Evolutionary conservation across 2,329 filamentous ascomycete genomes (phyloP).

Genomic region (Arthroderma uncinatum): DNA sequence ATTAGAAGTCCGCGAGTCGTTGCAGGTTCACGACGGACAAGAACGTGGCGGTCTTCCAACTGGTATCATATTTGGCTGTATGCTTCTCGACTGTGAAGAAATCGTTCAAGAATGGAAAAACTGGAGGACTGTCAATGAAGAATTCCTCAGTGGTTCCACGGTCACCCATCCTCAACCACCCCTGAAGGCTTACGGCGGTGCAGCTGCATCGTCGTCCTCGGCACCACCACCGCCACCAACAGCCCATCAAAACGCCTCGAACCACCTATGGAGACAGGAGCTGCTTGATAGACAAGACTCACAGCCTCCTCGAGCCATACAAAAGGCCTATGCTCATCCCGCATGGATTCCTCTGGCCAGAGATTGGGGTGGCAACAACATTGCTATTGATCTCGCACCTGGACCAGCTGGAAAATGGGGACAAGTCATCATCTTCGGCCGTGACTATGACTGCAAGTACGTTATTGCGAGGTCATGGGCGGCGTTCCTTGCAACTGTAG

Average conservation of each 20-base stretch:
- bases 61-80: conserved; percentile 82
- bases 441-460: conserved; percentile 98
- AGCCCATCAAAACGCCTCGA: conserved; percentile 38
- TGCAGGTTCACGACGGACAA: conserved; percentile 90
- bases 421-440: conserved; percentile 90
- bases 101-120: conserved; percentile 97
- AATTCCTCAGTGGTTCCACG: conserved; percentile 58
- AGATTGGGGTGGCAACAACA: conserved; percentile 97
- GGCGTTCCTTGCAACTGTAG: conserved; percentile 70
- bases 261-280: conserved; percentile 70
- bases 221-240: conserved; percentile 37
- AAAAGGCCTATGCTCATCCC: conserved; percentile 85
- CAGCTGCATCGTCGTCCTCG: conserved; percentile 53
- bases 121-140: conserved; percentile 86
- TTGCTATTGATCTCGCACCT: conserved; percentile 84
- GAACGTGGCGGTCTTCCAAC: conserved; percentile 85
- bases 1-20: conserved; percentile 82
- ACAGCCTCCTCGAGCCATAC: conserved; percentile 73
- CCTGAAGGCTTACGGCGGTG: conserved; percentile 61
- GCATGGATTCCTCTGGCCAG: conserved; percentile 93
- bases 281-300: conserved; percentile 75
- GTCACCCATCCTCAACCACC: conserved; percentile 50
- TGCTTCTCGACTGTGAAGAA: conserved; percentile 96
- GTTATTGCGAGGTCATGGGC: conserved; percentile 89
- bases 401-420: conserved; percentile 87